Percentiles rank a stretch among this genome's conserved stretches.
These are phyloP conservation scores for Aphanomyces invadans DNA, from an alignment of 352 stramenopile species.

Conservation along the genomic window DNA sequence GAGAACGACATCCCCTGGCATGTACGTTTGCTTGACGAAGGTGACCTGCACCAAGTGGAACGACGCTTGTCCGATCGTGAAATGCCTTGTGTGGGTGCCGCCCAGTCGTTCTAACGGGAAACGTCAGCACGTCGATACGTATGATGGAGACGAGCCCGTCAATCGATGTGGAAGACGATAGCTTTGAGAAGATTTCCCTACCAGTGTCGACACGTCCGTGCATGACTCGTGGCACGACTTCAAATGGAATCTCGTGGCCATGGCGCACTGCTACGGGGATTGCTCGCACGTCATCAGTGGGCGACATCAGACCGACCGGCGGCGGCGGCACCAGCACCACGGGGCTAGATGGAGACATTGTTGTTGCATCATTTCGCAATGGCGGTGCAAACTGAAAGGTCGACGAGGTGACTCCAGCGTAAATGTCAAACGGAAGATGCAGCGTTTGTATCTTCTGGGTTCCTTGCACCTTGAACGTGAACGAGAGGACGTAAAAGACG, in stretches of 20 bases:
- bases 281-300: constrained; percentile 8
- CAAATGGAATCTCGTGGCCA: constrained; percentile 54
- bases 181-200: not conserved
- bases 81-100: constrained; percentile 53
- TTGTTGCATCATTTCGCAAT: too few species aligned
- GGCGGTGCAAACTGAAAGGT: constrained; percentile 35
- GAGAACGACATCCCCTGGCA: constrained; percentile 49
- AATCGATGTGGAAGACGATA: too few species aligned
- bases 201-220: constrained; percentile 53
- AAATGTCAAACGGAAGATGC: constrained; percentile 57
- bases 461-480: constrained; percentile 31
- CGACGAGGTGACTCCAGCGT: constrained; percentile 40
- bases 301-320: not conserved
- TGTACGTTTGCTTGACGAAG: constrained; percentile 55
- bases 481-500: constrained; percentile 58
- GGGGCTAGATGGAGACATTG: not conserved
- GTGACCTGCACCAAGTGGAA: constrained; percentile 52
- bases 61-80: constrained; percentile 60
- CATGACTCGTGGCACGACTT: constrained; percentile 54
- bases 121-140: not conserved
- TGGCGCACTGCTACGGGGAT: constrained; percentile 47
- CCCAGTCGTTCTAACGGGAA: constrained; percentile 33
- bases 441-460: constrained; percentile 29
- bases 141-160: too few species aligned
- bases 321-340: not conserved